Evolutionary conservation across 495 filamentous ascomycete species (phyloP), one percentile per base, ranked within the genome.

Genomic region (Penicillium pulvis): DNA sequence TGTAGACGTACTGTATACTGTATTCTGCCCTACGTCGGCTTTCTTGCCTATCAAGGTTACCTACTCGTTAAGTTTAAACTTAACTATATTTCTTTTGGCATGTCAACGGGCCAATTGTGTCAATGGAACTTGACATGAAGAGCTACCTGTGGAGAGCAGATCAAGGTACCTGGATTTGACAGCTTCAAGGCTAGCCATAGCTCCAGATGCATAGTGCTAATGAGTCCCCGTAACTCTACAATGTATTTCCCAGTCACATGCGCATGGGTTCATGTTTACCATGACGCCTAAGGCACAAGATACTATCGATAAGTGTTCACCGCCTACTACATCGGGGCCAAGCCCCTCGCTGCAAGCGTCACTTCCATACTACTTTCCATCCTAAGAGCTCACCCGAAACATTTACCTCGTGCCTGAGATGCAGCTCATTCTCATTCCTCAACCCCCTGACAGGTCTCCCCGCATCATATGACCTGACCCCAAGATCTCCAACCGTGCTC

Each of bases 271-370:
- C 4, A 28, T 46, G 43, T 46, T 24, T 46, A 46, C 43, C 43
- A 11, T 46, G 7, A 6, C 20, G 26, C 46, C 46, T 49, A 31
- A 49, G 46, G 46, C 46, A 33, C 6, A 26, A 12, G 16, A 33
- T 17, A 26, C 26, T 70, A 67, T 67, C 64, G 67, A 70, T 70
- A 70, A 70, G 44, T 20, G 7, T 35, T 56, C 48, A 67, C 66
- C 66, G 66, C 64, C 67, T 60, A 30, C 63, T 42, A 9, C 36
- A 55, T 60, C 54, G 11, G 31, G 63, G 6, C 28, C 35, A 44
- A 57, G 49, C 64, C 67, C 67, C 67, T 64, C 66, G 61, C 61
- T 58, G 67, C 61, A 70, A 65, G 58, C 67, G 67, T 65, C 62
- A 65, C 54, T 58, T 52, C 45, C 35, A 14, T n/a, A 11, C 36